Percentiles rank a stretch among this genome's conserved stretches.
Conservation (phyloP, 805 yeast species). For the Wickerhamiella kazuoi region DNA sequence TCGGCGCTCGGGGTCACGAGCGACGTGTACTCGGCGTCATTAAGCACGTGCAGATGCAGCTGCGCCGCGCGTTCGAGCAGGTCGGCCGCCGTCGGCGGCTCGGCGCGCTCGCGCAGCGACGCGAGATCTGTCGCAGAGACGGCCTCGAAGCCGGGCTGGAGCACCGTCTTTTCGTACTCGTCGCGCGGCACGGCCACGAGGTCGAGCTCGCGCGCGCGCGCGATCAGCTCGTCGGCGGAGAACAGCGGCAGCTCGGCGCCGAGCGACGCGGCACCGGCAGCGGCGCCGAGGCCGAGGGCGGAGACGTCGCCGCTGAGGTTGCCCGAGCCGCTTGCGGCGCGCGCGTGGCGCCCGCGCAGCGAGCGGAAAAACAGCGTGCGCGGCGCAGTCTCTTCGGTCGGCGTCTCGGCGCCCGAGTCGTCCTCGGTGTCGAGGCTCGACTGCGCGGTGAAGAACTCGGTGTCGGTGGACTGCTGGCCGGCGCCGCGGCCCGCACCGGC, state of each 20-base stretch:
- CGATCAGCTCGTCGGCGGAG: neutral
- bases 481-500: too few relatives aligned
- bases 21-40: neutral
- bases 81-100: neutral
- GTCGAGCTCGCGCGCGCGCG: neutral
- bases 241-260: neutral
- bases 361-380: neutral
- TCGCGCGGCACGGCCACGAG: neutral
- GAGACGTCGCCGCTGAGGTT: neutral
- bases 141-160: neutral
- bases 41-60: conserved; percentile 1
- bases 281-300: neutral
- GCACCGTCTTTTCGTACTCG: neutral
- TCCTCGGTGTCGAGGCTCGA: neutral
- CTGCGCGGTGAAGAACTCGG: conserved; percentile 1
- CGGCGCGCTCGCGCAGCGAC: neutral
- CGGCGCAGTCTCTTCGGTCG: conserved; percentile 1
- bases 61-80: neutral
- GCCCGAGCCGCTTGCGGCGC: neutral
- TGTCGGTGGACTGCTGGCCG: too few relatives aligned
- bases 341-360: neutral
- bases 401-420: neutral
- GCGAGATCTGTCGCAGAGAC: neutral
- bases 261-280: neutral
- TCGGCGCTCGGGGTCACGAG: neutral